A percentile compares a stretch with the other conserved stretches of the same genome.
Evolutionary conservation across 345 rosid species (phyloP).

Genomic region (Gossypium rotundifolium): DNA sequence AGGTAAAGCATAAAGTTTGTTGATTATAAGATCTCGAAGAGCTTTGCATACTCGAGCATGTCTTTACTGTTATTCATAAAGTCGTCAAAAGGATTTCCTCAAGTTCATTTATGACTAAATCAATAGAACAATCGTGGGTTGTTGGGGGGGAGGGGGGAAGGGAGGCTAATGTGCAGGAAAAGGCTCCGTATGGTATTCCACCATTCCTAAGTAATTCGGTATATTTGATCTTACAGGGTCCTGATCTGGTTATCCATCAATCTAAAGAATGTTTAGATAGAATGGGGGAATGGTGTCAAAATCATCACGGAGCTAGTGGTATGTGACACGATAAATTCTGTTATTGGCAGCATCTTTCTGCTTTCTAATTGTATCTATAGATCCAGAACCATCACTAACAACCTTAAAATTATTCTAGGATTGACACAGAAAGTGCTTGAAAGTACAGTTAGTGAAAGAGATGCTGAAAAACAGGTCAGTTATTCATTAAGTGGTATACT

Average conservation of each 20-base stretch:
- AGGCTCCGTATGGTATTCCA: background rate
- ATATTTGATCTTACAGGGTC: constrained; percentile 51
- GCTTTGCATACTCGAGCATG: background rate
- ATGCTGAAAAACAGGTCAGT: constrained; percentile 84
- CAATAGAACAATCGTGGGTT: background rate
- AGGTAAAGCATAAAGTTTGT: constrained; percentile 38
- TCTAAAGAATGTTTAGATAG: constrained; percentile 58
- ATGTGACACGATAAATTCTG: constrained; percentile 20
- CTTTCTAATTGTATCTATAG: background rate
- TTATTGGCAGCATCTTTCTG: background rate
- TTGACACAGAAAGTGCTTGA: constrained; percentile 70
- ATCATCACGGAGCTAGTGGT: constrained; percentile 89
- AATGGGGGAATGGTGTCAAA: constrained; percentile 94
- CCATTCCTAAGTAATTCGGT: background rate
- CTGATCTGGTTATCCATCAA: constrained; percentile 87
- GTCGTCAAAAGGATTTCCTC: background rate
- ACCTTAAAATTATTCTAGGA: constrained; percentile 37
- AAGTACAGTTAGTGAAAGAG: constrained; percentile 61
- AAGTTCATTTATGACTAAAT: background rate
- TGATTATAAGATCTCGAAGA: background rate
- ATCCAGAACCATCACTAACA: constrained; percentile 1
- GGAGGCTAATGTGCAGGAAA: no score
- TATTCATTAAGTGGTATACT: background rate
- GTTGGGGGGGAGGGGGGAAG: no score
- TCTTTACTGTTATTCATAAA: background rate